phyloP scores from a whole-genome alignment of 2,329 filamentous ascomycete genomes.

The Colletotrichum camelliae region DNA sequence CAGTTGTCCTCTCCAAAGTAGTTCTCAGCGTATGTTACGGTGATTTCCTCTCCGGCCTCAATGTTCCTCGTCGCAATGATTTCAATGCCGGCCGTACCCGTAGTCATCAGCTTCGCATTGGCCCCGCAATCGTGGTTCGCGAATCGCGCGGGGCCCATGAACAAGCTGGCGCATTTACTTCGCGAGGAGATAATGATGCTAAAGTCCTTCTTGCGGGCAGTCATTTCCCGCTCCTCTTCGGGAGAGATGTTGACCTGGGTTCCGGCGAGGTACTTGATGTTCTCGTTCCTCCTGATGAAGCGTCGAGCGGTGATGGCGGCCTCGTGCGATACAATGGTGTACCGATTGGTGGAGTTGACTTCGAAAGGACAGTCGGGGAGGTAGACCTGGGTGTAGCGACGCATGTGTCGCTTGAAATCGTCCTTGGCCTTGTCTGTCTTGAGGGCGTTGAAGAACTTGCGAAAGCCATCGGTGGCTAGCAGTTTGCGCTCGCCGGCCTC shows the following conservation, averaged over 20 bases:
- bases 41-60: conserved; percentile 89
- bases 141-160: conserved; percentile 93
- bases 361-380: conserved; percentile 94
- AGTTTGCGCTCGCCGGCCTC: conserved; percentile 74
- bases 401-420: conserved; percentile 84
- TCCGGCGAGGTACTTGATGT: conserved; percentile 88
- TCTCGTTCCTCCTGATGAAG: conserved; percentile 80
- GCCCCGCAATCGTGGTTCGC: conserved; percentile 97
- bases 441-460: conserved; percentile 71
- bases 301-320: conserved; percentile 84
- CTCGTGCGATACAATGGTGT: conserved; percentile 89
- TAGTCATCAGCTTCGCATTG: conserved; percentile 86
- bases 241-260: conserved; percentile 92
- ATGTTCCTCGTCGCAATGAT: conserved; percentile 87
- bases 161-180: conserved; percentile 88
- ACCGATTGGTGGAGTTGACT: conserved; percentile 89
- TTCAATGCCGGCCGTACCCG: conserved; percentile 85
- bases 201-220: conserved; percentile 87
- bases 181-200: conserved; percentile 95
- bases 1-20: conserved; percentile 97
- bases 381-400: conserved; percentile 92
- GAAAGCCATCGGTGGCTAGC: conserved; percentile 74
- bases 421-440: conserved; percentile 78
- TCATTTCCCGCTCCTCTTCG: conserved; percentile 85
- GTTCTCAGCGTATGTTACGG: conserved; percentile 92